A percentile compares a stretch with the other conserved stretches of the same genome.
Conservation (phyloP, 2,329 filamentous ascomycete genomes). For the Diaporthe capsici region DNA sequence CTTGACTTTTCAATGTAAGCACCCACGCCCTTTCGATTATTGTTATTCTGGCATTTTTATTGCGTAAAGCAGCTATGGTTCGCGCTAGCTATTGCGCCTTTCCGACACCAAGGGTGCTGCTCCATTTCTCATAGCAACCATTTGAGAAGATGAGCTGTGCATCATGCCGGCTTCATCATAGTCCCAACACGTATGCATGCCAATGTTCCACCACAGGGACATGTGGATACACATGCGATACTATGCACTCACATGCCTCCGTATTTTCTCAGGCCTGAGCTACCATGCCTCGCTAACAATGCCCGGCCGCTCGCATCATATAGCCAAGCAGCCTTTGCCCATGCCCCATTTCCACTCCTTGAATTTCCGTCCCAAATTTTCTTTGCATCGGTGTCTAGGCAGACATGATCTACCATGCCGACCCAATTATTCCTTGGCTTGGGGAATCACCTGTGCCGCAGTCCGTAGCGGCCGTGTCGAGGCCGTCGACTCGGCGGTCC, state of each 20-base stretch:
- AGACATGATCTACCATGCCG: not conserved
- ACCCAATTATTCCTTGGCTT: not conserved
- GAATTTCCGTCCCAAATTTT: not conserved
- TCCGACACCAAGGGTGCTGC: not conserved
- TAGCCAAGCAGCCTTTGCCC: not conserved
- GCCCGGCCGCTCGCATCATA: not conserved
- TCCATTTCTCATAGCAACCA: no score
- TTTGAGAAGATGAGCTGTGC: not conserved
- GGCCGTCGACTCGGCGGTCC: constrained; percentile 29
- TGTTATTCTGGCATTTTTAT: not conserved
- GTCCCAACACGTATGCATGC: not conserved
- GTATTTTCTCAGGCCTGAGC: not conserved
- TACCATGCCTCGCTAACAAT: not conserved
- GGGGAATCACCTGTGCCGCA: not conserved
- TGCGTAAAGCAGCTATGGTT: not conserved
- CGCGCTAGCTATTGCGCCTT: not conserved
- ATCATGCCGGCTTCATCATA: not conserved
- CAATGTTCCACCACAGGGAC: not conserved
- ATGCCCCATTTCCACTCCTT: not conserved
- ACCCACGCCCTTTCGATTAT: not conserved
- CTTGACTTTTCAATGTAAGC: not conserved
- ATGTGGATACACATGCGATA: not conserved
- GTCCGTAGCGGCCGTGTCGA: constrained; percentile 33
- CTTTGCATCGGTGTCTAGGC: not conserved
- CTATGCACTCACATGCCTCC: not conserved